Evolutionary conservation across 2,329 filamentous ascomycete genomes (phyloP).

Genomic region (Colletotrichum sidae): DNA sequence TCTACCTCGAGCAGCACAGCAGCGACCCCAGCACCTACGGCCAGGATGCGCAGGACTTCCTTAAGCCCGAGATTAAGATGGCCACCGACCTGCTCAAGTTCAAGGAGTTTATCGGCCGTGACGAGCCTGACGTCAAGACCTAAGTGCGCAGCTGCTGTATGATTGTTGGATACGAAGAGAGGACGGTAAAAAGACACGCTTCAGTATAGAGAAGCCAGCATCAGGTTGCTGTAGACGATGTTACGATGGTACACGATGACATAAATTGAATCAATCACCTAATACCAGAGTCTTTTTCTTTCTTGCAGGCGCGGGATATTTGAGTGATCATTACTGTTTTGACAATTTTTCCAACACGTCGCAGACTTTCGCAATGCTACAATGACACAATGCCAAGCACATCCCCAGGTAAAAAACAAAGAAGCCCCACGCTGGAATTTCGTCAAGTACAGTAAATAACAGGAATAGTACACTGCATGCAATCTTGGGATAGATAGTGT

Average conservation of each 20-base stretch:
- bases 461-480: neutral
- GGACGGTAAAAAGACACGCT: conserved; percentile 19
- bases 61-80: conserved; percentile 89
- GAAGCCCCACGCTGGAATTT: neutral
- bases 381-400: too few relatives aligned
- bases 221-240: conserved; percentile 28
- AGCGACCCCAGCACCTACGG: conserved; percentile 81
- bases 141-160: conserved; percentile 54
- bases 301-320: too few relatives aligned
- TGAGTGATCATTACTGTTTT: too few relatives aligned
- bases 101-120: conserved; percentile 91
- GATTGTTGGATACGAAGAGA: conserved; percentile 6
- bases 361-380: too few relatives aligned
- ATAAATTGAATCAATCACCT: conserved; percentile 37
- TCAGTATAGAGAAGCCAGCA: conserved; percentile 35
- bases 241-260: conserved; percentile 37
- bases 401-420: neutral
- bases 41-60: conserved; percentile 90
- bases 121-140: conserved; percentile 96
- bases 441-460: neutral
- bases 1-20: conserved; percentile 98
- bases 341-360: too few relatives aligned
- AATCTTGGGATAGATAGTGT: neutral
- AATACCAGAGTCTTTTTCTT: conserved; percentile 3
- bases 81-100: conserved; percentile 89